Conservation (phyloP, 2,329 filamentous ascomycete species). For the Claviceps sorghi region DNA sequence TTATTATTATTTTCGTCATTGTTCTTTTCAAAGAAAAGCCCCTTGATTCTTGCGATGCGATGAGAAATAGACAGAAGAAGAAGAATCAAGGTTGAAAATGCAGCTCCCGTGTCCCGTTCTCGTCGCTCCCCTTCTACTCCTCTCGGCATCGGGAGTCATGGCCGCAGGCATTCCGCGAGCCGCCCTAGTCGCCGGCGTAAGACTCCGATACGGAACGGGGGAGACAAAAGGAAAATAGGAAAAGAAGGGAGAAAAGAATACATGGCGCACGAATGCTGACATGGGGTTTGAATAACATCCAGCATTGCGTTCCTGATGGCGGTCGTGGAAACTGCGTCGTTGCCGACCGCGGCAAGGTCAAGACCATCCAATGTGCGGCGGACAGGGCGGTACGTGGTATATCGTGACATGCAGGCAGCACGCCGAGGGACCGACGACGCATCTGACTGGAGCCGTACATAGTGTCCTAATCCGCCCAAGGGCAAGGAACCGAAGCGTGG, state of each 20-base stretch:
- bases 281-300: no score
- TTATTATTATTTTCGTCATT: no score
- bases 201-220: no score
- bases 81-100: neutral
- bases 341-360: constrained; percentile 1
- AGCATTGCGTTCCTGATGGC: constrained; percentile 1
- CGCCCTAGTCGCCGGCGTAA: no score
- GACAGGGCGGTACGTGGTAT: neutral
- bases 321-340: neutral
- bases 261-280: no score
- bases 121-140: neutral
- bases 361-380: constrained; percentile 1
- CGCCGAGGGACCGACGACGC: no score
- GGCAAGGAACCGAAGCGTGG: neutral
- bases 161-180: no score
- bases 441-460: neutral
- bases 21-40: no score
- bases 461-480: neutral
- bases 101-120: neutral
- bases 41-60: no score
- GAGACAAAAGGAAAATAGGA: no score
- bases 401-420: neutral
- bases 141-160: neutral
- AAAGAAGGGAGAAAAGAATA: no score
- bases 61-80: no score